Evolutionary conservation across 2,329 filamentous ascomycete genomes (phyloP).

Genomic region (Truncatella angustata): DNA sequence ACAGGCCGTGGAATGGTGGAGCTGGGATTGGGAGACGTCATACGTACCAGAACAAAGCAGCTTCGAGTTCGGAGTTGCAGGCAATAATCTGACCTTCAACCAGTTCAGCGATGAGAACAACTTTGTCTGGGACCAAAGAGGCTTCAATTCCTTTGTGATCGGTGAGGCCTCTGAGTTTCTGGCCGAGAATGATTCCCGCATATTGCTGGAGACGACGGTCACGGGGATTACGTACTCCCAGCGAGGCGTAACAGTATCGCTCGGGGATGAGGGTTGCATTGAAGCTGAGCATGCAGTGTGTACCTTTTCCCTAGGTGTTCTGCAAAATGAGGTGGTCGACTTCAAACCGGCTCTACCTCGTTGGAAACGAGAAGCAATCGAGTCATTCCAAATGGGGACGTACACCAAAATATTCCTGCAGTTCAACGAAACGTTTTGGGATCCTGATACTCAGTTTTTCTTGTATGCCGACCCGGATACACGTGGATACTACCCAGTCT

Average conservation of each 20-base stretch:
- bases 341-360: constrained; percentile 59
- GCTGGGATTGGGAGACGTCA: constrained; percentile 52
- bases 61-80: constrained; percentile 54
- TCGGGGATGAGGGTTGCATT: constrained; percentile 37
- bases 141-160: constrained; percentile 57
- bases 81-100: constrained; percentile 60
- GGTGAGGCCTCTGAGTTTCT: constrained; percentile 60
- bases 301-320: constrained; percentile 67
- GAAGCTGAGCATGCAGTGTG: constrained; percentile 47
- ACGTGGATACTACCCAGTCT: constrained; percentile 54
- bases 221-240: constrained; percentile 52
- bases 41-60: constrained; percentile 55
- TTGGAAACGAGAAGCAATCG: constrained; percentile 65
- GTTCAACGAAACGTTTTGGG: constrained; percentile 68
- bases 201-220: constrained; percentile 58
- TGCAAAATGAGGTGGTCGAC: constrained; percentile 58
- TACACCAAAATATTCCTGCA: constrained; percentile 74
- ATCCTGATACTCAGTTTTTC: constrained; percentile 41
- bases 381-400: constrained; percentile 65
- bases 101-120: constrained; percentile 62
- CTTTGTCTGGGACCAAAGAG: constrained; percentile 59
- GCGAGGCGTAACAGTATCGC: constrained; percentile 51
- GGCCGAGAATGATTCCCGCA: constrained; percentile 48
- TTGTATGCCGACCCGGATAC: constrained; percentile 41
- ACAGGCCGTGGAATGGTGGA: constrained; percentile 61